These are phyloP conservation scores for Russula olivacea DNA, from an alignment of 768 basidiomycete genomes.

Conservation along the genomic window DNA sequence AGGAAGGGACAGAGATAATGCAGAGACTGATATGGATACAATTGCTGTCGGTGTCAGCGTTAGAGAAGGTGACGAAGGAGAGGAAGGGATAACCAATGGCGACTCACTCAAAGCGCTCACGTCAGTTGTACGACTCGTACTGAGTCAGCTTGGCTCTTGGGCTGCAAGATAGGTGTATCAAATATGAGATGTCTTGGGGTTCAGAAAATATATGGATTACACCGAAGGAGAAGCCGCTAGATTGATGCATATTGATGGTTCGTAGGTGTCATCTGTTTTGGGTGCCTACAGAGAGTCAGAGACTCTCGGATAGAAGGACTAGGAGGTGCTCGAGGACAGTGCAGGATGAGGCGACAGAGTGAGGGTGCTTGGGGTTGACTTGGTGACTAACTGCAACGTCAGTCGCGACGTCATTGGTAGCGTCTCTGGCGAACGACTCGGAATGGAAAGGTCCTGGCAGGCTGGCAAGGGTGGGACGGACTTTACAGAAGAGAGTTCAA, in stretches of 20 bases:
- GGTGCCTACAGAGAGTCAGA: constrained; percentile 48
- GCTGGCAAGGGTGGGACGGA: constrained; percentile 22
- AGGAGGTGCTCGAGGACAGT: constrained; percentile 27
- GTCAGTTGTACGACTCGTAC: constrained; percentile 26
- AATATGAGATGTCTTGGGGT: constrained; percentile 47
- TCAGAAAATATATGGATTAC: constrained; percentile 47
- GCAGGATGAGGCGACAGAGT: constrained; percentile 2
- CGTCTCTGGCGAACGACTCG: constrained; percentile 27
- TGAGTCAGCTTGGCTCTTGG: constrained; percentile 16
- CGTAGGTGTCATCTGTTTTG: constrained; percentile 64
- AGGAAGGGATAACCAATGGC: constrained; percentile 28
- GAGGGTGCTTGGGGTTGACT: constrained; percentile 20
- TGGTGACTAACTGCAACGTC: constrained; percentile 12
- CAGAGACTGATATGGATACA: constrained; percentile 35
- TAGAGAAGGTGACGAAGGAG: constrained; percentile 36
- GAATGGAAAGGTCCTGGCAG: constrained; percentile 26
- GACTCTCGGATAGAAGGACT: constrained; percentile 40
- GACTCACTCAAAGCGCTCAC: constrained; percentile 28
- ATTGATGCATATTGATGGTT: constrained; percentile 75
- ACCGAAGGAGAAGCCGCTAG: constrained; percentile 65
- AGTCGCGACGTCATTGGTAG: constrained; percentile 26
- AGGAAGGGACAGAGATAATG: too few relatives aligned
- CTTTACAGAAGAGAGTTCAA: background rate
- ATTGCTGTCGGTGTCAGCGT: constrained; percentile 36
- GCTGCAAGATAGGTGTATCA: constrained; percentile 44